phyloP scores from a whole-genome alignment of 2,329 filamentous ascomycete species.

The Eurotiales sp. region DNA sequence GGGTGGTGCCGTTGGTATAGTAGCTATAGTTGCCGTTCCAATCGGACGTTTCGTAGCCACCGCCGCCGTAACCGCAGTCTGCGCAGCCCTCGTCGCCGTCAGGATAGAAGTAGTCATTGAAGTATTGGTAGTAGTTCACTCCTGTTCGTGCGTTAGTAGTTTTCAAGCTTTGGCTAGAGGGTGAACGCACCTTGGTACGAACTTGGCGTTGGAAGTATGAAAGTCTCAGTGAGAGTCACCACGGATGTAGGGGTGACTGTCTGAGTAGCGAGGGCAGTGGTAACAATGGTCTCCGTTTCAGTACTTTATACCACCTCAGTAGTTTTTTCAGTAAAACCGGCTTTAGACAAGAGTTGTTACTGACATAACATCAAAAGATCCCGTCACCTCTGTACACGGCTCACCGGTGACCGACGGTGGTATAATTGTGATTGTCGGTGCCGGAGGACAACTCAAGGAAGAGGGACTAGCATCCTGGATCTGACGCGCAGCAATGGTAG shows the following conservation, averaged over 20 bases:
- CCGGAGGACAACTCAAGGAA: background rate
- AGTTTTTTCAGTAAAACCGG: too few relatives aligned
- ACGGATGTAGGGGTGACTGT: slow-evolving; percentile 2
- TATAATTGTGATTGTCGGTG: slow-evolving; percentile 2
- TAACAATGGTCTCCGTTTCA: slow-evolving; percentile 6
- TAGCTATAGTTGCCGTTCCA: slow-evolving; percentile 12
- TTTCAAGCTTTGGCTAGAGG: background rate
- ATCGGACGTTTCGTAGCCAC: slow-evolving; percentile 8
- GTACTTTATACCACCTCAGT: background rate
- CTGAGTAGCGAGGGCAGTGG: background rate
- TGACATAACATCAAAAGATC: slow-evolving; percentile 3
- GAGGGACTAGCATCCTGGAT: background rate
- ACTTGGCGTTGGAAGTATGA: slow-evolving; percentile 3
- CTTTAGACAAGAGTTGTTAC: background rate
- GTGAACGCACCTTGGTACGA: background rate
- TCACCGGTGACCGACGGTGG: background rate
- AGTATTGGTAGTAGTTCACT: slow-evolving; percentile 10
- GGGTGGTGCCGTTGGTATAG: slow-evolving; percentile 11
- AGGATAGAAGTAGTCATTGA: slow-evolving; percentile 11
- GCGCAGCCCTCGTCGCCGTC: slow-evolving; percentile 5
- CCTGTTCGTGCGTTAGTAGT: background rate
- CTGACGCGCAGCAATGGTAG: background rate
- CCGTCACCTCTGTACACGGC: slow-evolving; percentile 1
- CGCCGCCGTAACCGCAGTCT: slow-evolving; percentile 5
- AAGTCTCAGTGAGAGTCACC: slow-evolving; percentile 5